Percentiles rank a stretch among this genome's conserved stretches.
phyloP scores from a whole-genome alignment of 176 grass and related monocot species.

The Secale cereale region DNA sequence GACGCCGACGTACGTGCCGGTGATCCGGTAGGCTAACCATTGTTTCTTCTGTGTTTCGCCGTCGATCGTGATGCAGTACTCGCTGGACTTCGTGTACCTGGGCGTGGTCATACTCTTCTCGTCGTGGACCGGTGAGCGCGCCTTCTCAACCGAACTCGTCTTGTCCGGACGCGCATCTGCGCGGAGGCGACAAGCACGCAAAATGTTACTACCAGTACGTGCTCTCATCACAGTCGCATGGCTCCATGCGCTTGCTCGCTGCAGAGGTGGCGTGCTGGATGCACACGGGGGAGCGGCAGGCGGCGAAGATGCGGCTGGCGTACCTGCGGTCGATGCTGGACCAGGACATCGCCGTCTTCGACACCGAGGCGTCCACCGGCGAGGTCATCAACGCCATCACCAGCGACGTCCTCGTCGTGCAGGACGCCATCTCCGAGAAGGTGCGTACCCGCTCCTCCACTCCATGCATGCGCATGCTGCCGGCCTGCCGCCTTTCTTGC shows the following conservation, averaged over 20 bases:
- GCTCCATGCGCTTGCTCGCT: not conserved
- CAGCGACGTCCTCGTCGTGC: slow-evolving; percentile 88
- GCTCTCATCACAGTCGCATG: too few species aligned
- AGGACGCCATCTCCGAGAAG: slow-evolving; percentile 99
- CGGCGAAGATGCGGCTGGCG: slow-evolving; percentile 91
- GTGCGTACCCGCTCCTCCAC: slow-evolving; percentile 6
- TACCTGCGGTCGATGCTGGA: slow-evolving; percentile 88
- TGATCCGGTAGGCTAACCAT: too few species aligned
- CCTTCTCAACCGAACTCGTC: not conserved
- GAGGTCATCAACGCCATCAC: slow-evolving; percentile 98
- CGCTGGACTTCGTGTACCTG: slow-evolving; percentile 93
- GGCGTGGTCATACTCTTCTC: slow-evolving; percentile 91
- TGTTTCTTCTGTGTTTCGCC: slow-evolving; percentile 3
- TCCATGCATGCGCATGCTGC: not conserved
- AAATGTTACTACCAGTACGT: too few species aligned
- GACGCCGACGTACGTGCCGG: too few species aligned
- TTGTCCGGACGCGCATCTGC: not conserved
- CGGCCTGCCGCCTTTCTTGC: slow-evolving; percentile 29
- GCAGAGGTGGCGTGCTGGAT: slow-evolving; percentile 99
- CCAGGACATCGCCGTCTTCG: slow-evolving; percentile 92
- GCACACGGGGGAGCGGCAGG: slow-evolving; percentile 97
- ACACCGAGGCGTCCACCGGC: slow-evolving; percentile 92
- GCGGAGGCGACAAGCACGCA: slow-evolving; percentile 33
- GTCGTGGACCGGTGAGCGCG: slow-evolving; percentile 76
- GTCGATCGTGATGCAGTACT: slow-evolving; percentile 45